Evolutionary conservation across 2,329 filamentous ascomycete genomes (phyloP), one percentile per base, ranked within the genome.

Genomic region (Colletotrichum sp.): DNA sequence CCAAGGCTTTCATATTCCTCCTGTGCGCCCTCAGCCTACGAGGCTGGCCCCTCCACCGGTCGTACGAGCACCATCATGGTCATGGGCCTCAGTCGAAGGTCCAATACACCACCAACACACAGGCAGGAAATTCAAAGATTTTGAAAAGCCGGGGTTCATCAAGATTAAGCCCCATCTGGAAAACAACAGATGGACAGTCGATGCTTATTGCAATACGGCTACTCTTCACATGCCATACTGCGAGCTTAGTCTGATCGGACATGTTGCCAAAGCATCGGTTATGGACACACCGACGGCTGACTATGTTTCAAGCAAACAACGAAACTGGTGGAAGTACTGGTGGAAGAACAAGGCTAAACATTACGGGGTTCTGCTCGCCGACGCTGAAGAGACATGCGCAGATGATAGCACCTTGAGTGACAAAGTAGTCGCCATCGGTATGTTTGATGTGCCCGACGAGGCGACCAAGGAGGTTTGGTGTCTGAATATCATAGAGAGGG

Each of bases 41-140:
- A 13, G 10, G 6, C 59, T 74, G 12, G 71, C 71, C 2, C 67
- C 67, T 4, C 15, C 32, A 21, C 71, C 71, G 13, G 71, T 74
- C 13, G 26, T 65, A 8, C 49, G 71, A 44, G 71, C 71, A 15
- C 71, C 71, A 2, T 71, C 67, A 3, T 74, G 71, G 71, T 74
- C 71, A 6, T 74, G 71, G 71, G 71, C 71, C 5, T 74, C 67
- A 13, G 44, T 74, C 8, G 66, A 74, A 55, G 71, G 71, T 8
- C 67, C 67, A 1, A 5, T 65, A 16, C 12, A 10, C 4, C 57
- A 67, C 4, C 36, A 44, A 44, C 5, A 44, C 36, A 44, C 36
- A 10, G 4, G 21, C 8, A 69, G 69, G 13, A 69, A 69, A 9
- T 15, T 18, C 13, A 73, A 30, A 12, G 18, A 60, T 7, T 59